Base-by-base conservation (phyloP, 83 land plant species). In the Thuja plicata region DNA sequence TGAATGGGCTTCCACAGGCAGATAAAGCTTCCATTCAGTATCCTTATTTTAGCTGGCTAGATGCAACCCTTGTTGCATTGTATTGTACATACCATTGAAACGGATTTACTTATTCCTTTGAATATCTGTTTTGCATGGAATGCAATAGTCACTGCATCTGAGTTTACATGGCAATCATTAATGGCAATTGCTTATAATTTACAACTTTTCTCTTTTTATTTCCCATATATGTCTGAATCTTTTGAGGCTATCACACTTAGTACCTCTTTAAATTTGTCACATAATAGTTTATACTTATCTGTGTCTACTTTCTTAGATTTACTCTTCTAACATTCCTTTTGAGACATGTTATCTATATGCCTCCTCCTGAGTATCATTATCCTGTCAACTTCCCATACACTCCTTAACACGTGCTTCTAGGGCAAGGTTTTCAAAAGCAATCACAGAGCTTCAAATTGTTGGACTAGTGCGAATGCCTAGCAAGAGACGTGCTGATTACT, bases 401-500 rank as follows among this genome's bases (percentile, higher is more conserved):
- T 87, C 88, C 93, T 91, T 92, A 45, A 92, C 92, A 48, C 15
- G 38, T n/a, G 43, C 32, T 27, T 77, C 32, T 91, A 97, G 99
- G 93, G 99, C 97, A 66, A 87, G 97, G 52, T 97, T 97, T 89
- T 94, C 96, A 89, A 94, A 93, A 89, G 99, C 98, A 78, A 94
- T 94, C 34, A 93, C 89, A 66, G 99, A 97, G 90, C 97, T 97
- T 37, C 99, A 97, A 88, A 89, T 97, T n/a, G 90, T 91, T n/a
- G 99, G 99, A 10, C 89, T 97, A 13, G 79, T 96, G 34, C 91
- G 96, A 77, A 93, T 97, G 96, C 99, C 98, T 24, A 95, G 93
- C 91, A 95, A 93, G 91, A 91, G 97, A 60, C 93, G 96, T 13
- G 96, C 96, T 41, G 99, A 97, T 90, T 95, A 80, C 88, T 93